Evolutionary conservation across 2,329 filamentous ascomycete species (phyloP).

Genomic region (Rachicladosporium sp.): DNA sequence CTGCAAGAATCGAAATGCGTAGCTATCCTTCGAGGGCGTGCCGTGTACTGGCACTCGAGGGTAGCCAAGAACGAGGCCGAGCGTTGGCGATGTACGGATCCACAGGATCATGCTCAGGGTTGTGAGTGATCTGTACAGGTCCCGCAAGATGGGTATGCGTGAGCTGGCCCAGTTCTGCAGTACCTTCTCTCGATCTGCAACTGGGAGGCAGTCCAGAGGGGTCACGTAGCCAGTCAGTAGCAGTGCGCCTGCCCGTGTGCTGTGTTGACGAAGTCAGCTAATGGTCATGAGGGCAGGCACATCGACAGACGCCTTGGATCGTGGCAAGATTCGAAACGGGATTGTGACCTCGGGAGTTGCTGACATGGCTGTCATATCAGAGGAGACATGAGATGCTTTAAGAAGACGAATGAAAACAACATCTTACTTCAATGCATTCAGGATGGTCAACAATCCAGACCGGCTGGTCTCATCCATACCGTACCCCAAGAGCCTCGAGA

Average conservation of each 20-base stretch:
- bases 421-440: constrained; percentile 42
- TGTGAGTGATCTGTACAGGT: constrained; percentile 44
- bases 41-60: constrained; percentile 44
- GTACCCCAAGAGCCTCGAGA: constrained; percentile 36
- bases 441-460: constrained; percentile 38
- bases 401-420: neutral
- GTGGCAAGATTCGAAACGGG: neutral
- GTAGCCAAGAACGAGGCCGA: constrained; percentile 46
- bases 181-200: constrained; percentile 48
- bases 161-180: constrained; percentile 51
- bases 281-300: neutral
- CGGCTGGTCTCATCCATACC: constrained; percentile 37
- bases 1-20: constrained; percentile 51
- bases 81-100: constrained; percentile 42
- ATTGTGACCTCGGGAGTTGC: neutral
- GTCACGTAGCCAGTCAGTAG: constrained; percentile 56
- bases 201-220: constrained; percentile 49
- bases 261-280: constrained; percentile 19
- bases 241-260: constrained; percentile 51
- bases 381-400: too few species aligned
- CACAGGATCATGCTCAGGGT: constrained; percentile 43
- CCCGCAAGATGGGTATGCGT: constrained; percentile 42
- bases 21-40: constrained; percentile 36
- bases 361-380: neutral
- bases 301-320: neutral